phyloP scores from a whole-genome alignment of 2,329 filamentous ascomycete genomes.

The Torrubiellomyces zombiae region DNA sequence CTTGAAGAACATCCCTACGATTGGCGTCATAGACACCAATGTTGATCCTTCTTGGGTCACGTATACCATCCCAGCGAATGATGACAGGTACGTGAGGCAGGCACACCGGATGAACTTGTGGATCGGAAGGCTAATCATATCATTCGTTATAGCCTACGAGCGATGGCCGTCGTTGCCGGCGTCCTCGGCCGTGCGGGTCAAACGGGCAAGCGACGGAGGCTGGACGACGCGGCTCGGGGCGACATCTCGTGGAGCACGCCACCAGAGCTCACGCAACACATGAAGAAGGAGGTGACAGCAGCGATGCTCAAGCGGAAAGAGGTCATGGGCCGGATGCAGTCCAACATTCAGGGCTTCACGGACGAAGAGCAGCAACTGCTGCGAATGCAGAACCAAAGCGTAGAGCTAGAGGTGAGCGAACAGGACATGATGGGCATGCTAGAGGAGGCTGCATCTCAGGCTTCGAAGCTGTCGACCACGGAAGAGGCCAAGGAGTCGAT shows the following conservation, averaged over 20 bases:
- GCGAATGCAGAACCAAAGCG: conserved; percentile 9
- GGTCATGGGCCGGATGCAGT: conserved; percentile 19
- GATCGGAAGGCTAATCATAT: too few relatives aligned
- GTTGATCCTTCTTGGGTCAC: conserved; percentile 86
- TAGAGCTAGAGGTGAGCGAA: conserved; percentile 15
- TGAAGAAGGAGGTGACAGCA: conserved; percentile 14
- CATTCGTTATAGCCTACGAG: conserved; percentile 53
- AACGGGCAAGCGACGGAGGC: conserved; percentile 52
- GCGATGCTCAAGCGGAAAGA: conserved; percentile 16
- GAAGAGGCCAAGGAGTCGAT: conserved; percentile 1
- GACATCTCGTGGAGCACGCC: conserved; percentile 44
- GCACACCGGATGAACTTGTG: too few relatives aligned
- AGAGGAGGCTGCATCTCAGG: conserved; percentile 6
- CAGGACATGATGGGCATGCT: conserved; percentile 20
- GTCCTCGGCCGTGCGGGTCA: conserved; percentile 74
- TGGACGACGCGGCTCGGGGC: conserved; percentile 44
- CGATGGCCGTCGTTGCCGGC: conserved; percentile 65
- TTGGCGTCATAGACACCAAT: conserved; percentile 89
- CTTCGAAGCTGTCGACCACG: conserved; percentile 2
- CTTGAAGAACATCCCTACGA: conserved; percentile 74
- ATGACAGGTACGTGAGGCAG: conserved; percentile 67
- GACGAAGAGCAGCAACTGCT: conserved; percentile 21
- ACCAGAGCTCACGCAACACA: conserved; percentile 22
- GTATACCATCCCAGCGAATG: conserved; percentile 91
- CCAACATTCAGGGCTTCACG: conserved; percentile 18